Conservation (phyloP, 345 rosid species). For the Lagerstroemia speciosa region DNA sequence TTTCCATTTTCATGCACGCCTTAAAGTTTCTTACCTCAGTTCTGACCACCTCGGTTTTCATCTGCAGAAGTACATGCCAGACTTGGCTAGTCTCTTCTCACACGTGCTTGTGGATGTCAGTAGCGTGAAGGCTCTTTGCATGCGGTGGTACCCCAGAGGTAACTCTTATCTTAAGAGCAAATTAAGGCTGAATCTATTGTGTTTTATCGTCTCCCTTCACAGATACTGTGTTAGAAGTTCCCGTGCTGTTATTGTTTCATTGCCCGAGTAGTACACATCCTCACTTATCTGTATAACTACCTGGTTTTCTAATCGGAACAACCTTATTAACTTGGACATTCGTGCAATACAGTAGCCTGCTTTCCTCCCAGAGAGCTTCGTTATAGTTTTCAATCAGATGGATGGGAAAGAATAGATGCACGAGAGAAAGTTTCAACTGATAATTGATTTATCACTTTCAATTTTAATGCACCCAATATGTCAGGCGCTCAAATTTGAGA, state of each 20-base stretch:
- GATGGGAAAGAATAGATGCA: background rate
- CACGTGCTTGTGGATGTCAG: slow-evolving; percentile 83
- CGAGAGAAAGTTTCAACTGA: background rate
- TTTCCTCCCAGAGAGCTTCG: too few species aligned
- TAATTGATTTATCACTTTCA: background rate
- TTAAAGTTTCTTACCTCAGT: background rate
- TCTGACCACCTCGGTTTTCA: background rate
- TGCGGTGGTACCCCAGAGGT: slow-evolving; percentile 77
- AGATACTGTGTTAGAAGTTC: background rate
- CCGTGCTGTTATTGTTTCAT: background rate
- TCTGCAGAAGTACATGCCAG: slow-evolving; percentile 82
- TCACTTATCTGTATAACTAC: background rate
- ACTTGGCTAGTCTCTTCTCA: slow-evolving; percentile 63
- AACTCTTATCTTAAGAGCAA: slow-evolving; percentile 9
- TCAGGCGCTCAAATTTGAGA: background rate
- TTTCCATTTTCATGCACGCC: background rate
- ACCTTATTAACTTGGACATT: background rate
- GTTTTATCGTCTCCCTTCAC: background rate
- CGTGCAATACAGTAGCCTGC: background rate
- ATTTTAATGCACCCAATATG: background rate
- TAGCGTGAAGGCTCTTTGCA: slow-evolving; percentile 68
- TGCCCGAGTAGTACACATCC: background rate
- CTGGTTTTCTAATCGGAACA: background rate
- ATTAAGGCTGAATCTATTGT: background rate
- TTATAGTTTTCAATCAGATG: background rate